Evolutionary conservation across 1,284 basidiomycete species (phyloP), one percentile per base, ranked within the genome.

Genomic region (Pascua guehoae): DNA sequence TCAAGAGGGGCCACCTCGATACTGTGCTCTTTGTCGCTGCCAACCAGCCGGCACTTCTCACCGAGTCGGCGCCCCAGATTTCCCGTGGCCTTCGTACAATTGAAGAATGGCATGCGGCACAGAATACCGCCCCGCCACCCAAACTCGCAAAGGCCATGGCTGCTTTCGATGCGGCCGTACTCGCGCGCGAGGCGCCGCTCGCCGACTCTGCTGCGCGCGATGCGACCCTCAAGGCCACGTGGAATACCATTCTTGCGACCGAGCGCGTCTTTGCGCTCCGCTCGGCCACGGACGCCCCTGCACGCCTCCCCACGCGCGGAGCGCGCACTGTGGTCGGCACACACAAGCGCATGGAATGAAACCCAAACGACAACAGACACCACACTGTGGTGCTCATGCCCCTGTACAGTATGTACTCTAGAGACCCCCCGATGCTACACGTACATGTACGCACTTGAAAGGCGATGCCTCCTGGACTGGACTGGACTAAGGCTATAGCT

Each of bases 1-100:
- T 64, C 1, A 66, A 70, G 41, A 61, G 68, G 1, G 60, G 67
- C 14, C 66, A 71, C 54, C 64, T 71, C 42, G 72, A 75, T 49
- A 60, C 64, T 9, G 53, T 74, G 14, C 56, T 68, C 11, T 75
- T 70, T 55, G 63, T 74, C 5, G 58, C 57, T 9, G 36, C 49
- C 8, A 53, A 52, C 3, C 48, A 57, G 12, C 68, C 72, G 1
- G 32, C 57, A 0, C 39, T 73, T 5, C 54, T 72, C 5, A 40
- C 58, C 17, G 47, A 54, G 37, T 66, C 66, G 32, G 58, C 62
- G 4, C 59, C 61, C 8, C 51, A 55, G 14, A 41, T 71, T 15
- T 49, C 51, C 3, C 59, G 61, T 39, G 62, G 63, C 4, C 56
- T 72, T 8, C 47, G 48, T 2, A 51, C 61, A 12, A 44, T 72